These are phyloP conservation scores for Yamagishiella unicocca DNA, from an alignment of 139 green algal genomes.

Conservation along the genomic window DNA sequence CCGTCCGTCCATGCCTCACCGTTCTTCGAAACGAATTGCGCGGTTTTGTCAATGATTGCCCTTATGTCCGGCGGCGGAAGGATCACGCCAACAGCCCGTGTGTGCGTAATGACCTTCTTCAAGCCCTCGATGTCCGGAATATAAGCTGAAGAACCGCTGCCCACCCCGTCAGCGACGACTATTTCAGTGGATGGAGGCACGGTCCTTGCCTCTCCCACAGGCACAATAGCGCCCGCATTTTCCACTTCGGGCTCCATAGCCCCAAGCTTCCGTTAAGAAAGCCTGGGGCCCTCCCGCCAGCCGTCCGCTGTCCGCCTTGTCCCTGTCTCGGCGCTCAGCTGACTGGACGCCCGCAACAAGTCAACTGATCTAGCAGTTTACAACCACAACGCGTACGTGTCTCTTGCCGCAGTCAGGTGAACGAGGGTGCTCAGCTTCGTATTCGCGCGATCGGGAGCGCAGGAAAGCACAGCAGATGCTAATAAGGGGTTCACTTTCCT, in stretches of 20 bases:
- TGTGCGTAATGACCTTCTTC: conserved; percentile 89
- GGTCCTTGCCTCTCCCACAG: conserved; percentile 70
- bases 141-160: conserved; percentile 6
- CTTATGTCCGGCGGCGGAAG: conserved; percentile 94
- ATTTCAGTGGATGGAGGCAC: conserved; percentile 56
- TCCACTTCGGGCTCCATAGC: conserved; percentile 29
- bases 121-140: conserved; percentile 65
- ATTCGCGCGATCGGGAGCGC: no score
- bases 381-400: no score
- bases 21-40: conserved; percentile 96
- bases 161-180: background rate
- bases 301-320: no score
- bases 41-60: conserved; percentile 98
- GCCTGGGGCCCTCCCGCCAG: conserved; percentile 30
- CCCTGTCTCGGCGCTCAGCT: conserved; percentile 8
- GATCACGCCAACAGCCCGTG: conserved; percentile 93
- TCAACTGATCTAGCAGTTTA: no score
- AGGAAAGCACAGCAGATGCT: no score
- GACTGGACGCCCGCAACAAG: no score
- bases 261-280: conserved; percentile 53
- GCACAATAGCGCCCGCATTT: conserved; percentile 70
- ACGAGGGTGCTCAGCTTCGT: no score
- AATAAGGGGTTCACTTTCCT: no score
- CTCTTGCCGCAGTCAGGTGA: no score
- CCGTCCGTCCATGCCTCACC: conserved; percentile 71